A percentile compares a stretch with the other conserved stretches of the same genome.
phyloP scores from a whole-genome alignment of 371 early-diverging fungal species.

The Thermomucor indicae-seudaticae region DNA sequence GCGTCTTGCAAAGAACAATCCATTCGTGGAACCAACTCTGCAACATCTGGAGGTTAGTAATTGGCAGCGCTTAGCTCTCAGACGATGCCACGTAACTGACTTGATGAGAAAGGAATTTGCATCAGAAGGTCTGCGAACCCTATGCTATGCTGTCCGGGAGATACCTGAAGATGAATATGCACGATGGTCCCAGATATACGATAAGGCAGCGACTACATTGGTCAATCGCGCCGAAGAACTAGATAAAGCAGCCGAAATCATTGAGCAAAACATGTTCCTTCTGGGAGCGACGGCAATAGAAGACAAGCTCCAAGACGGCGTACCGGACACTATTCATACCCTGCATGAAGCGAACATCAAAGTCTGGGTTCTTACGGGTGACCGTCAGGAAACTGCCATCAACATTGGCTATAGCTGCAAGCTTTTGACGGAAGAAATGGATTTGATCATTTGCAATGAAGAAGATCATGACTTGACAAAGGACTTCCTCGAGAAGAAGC shows the following conservation, averaged over 20 bases:
- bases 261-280: conserved; percentile 86
- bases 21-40: conserved; percentile 69
- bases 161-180: conserved; percentile 83
- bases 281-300: conserved; percentile 99
- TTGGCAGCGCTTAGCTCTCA: not conserved
- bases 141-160: conserved; percentile 91
- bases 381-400: conserved; percentile 92
- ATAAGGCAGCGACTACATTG: conserved; percentile 86
- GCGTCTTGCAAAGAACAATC: conserved; percentile 71
- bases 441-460: conserved; percentile 72
- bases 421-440: conserved; percentile 80
- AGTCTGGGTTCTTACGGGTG: conserved; percentile 97
- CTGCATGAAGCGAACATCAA: conserved; percentile 91
- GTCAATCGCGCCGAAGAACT: conserved; percentile 83
- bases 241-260: conserved; percentile 89
- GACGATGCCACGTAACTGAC: not conserved
- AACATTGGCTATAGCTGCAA: conserved; percentile 92
- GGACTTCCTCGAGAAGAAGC: conserved; percentile 64
- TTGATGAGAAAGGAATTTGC: conserved; percentile 77
- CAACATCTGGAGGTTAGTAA: conserved; percentile 64
- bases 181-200: conserved; percentile 76
- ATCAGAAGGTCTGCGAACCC: conserved; percentile 86
- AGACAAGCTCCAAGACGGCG: conserved; percentile 98
- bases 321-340: conserved; percentile 94
- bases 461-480: conserved; percentile 67